Percentiles rank a stretch among this genome's conserved stretches.
These are phyloP conservation scores for Erodium trifolium DNA, from an alignment of 441 rosid genomes.

Conservation along the genomic window DNA sequence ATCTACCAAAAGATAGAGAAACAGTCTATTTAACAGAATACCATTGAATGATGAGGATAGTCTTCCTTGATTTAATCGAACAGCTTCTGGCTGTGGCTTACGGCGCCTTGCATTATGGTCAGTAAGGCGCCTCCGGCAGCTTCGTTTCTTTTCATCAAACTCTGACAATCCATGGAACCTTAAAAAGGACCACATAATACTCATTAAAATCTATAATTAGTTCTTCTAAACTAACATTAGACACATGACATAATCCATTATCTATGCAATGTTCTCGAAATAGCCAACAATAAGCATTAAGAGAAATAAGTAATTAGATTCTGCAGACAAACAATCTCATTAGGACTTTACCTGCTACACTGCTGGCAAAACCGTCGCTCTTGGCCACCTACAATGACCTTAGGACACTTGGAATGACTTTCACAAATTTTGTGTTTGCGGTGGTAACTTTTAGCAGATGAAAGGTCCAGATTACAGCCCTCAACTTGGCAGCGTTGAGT, in stretches of 20 bases:
- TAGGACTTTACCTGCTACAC: conserved; percentile 66
- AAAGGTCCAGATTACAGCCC: conserved; percentile 74
- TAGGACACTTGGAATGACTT: conserved; percentile 69
- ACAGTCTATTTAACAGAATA: conserved; percentile 17
- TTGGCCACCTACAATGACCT: conserved; percentile 60
- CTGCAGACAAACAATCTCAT: background rate
- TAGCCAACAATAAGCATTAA: background rate
- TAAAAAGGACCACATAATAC: conserved; percentile 15
- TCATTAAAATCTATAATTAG: conserved; percentile 3
- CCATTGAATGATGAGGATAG: conserved; percentile 36
- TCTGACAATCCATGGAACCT: conserved; percentile 84
- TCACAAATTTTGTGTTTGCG: conserved; percentile 77
- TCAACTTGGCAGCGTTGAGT: conserved; percentile 63
- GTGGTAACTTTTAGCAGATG: conserved; percentile 74
- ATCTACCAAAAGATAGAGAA: background rate
- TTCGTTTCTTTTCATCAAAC: conserved; percentile 86
- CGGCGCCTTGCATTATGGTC: conserved; percentile 98
- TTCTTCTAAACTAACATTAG: background rate
- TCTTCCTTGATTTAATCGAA: conserved; percentile 42
- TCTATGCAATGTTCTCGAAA: background rate
- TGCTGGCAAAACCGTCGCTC: conserved; percentile 95
- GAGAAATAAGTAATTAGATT: background rate
- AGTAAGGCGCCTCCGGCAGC: conserved; percentile 82
- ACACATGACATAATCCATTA: background rate
- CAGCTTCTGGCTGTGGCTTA: conserved; percentile 62